Conservation (phyloP, 169 alveolate genomes). For the Eimeria zaria region DNA sequence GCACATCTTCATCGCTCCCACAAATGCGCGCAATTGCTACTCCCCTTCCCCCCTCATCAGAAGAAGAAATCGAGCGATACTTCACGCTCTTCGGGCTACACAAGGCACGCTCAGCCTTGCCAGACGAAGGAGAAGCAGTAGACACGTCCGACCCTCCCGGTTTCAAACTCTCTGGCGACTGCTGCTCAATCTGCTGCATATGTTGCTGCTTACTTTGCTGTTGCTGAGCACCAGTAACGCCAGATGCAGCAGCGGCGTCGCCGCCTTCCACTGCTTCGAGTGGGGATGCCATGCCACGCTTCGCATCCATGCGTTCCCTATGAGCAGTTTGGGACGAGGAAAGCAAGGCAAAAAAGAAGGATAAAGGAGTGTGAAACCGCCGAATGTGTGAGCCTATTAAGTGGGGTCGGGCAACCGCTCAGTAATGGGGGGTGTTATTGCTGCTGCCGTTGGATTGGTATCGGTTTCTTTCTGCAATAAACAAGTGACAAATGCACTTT, state of each 20-base stretch:
- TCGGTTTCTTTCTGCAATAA: slow-evolving; percentile 11
- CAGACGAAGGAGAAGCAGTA: background rate
- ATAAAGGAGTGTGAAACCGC: background rate
- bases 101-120: background rate
- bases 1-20: background rate
- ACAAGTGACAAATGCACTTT: slow-evolving; percentile 23
- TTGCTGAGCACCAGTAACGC: no score
- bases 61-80: slow-evolving; percentile 15
- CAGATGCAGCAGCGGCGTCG: background rate
- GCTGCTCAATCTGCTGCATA: background rate
- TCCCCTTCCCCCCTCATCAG: background rate
- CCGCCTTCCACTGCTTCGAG: background rate
- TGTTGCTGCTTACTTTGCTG: background rate
- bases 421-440: background rate
- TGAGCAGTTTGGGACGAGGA: background rate
- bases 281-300: slow-evolving; percentile 1
- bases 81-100: background rate
- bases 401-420: no score
- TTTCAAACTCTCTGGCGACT: background rate
- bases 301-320: background rate
- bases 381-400: no score
- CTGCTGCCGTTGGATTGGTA: background rate
- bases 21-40: background rate
- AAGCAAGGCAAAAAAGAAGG: background rate
- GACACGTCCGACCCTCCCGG: background rate